These are phyloP conservation scores for Melanomma pulvis-pyrius DNA, from an alignment of 495 filamentous ascomycete genomes.

Conservation along the genomic window DNA sequence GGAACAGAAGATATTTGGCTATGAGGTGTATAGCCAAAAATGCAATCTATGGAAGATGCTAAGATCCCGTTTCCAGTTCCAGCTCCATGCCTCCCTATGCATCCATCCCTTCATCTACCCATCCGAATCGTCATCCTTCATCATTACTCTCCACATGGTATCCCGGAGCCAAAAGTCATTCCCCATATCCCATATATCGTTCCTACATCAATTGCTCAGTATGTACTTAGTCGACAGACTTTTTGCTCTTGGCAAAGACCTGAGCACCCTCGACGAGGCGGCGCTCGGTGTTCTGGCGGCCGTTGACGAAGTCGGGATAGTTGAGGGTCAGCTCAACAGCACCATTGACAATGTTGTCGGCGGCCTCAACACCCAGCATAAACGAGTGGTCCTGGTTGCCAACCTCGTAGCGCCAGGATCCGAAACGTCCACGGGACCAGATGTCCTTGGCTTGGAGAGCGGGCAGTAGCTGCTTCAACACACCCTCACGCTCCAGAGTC, in stretches of 20 bases:
- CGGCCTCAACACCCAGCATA: constrained; percentile 97
- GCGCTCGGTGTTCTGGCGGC: constrained; percentile 83
- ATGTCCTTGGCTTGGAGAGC: constrained; percentile 89
- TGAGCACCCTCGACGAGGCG: constrained; percentile 79
- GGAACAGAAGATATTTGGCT: neutral
- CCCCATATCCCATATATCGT: constrained; percentile 2
- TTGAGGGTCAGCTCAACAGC: constrained; percentile 95
- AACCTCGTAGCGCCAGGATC: constrained; percentile 97
- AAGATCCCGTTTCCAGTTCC: neutral
- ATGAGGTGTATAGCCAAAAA: neutral
- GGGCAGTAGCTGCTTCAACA: constrained; percentile 88
- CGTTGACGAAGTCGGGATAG: constrained; percentile 99
- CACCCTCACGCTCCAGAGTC: constrained; percentile 90
- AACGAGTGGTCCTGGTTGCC: constrained; percentile 96
- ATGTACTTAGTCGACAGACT: constrained; percentile 5
- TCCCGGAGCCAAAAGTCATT: neutral
- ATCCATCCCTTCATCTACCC: too few relatives aligned
- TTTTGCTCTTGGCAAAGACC: constrained; percentile 53
- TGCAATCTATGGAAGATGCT: neutral
- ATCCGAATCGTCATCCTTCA: neutral
- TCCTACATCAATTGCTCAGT: neutral
- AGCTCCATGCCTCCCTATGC: neutral
- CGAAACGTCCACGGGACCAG: constrained; percentile 94
- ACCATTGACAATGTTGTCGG: constrained; percentile 92
- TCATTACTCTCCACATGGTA: neutral